These are phyloP conservation scores for Talaromyces thailandensis DNA, from an alignment of 495 filamentous ascomycete species.

Conservation along the genomic window DNA sequence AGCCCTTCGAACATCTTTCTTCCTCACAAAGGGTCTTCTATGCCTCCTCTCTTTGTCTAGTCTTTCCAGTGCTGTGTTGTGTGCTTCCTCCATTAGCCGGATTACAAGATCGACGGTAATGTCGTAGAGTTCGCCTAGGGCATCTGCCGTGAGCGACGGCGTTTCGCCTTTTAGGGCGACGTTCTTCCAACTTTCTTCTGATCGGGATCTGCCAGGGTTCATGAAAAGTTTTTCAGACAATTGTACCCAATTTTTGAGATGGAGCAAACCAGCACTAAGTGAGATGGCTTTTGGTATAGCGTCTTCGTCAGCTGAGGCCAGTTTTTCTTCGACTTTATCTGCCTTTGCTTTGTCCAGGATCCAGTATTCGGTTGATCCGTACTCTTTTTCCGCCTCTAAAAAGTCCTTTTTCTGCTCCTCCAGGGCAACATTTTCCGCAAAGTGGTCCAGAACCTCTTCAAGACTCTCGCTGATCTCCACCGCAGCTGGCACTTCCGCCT, in stretches of 20 bases:
- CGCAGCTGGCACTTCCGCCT: constrained; percentile 48
- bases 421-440: constrained; percentile 50
- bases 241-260: constrained; percentile 49
- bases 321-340: constrained; percentile 23
- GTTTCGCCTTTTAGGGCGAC: constrained; percentile 35
- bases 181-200: constrained; percentile 58
- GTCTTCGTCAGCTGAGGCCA: constrained; percentile 19
- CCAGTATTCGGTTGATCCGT: constrained; percentile 40
- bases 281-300: constrained; percentile 23
- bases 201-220: constrained; percentile 48
- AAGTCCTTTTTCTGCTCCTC: constrained; percentile 51
- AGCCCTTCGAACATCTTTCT: constrained; percentile 58
- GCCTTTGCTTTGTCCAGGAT: constrained; percentile 39
- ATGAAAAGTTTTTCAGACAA: constrained; percentile 67
- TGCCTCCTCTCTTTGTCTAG: constrained; percentile 39
- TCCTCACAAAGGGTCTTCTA: constrained; percentile 33
- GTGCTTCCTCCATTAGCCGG: constrained; percentile 54
- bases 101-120: constrained; percentile 56
- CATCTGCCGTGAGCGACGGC: constrained; percentile 59
- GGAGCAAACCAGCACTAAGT: constrained; percentile 49
- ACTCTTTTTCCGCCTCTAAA: constrained; percentile 39
- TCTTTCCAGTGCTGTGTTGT: constrained; percentile 48
- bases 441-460: constrained; percentile 53
- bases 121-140: constrained; percentile 66
- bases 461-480: constrained; percentile 61